Percentiles rank a stretch among this genome's conserved stretches.
These are phyloP conservation scores for Arxiozyma slooffiae DNA, from an alignment of 1,139 yeast genomes.

Conservation along the genomic window DNA sequence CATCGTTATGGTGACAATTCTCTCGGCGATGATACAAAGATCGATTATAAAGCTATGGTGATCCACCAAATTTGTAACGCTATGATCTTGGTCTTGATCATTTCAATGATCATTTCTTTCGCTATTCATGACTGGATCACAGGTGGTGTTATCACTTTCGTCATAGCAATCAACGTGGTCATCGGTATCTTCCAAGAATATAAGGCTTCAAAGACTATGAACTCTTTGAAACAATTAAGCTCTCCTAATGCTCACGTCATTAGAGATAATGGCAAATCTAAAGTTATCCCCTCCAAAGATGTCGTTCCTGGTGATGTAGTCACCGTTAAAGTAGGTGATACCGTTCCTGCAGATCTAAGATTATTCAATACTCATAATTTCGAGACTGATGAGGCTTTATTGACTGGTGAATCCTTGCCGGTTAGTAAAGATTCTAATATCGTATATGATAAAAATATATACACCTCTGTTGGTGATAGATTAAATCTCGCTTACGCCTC, in stretches of 20 bases:
- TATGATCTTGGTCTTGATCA: constrained; percentile 72
- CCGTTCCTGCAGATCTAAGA: constrained; percentile 90
- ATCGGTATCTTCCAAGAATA: constrained; percentile 96
- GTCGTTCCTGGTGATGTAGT: constrained; percentile 97
- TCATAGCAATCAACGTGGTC: constrained; percentile 82
- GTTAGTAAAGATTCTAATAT: constrained; percentile 49
- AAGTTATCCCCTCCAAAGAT: constrained; percentile 66
- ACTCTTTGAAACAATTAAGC: constrained; percentile 80
- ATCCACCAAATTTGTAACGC: constrained; percentile 86
- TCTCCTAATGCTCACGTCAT: constrained; percentile 91
- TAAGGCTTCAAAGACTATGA: constrained; percentile 85
- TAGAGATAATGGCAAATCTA: constrained; percentile 56
- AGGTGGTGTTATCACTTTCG: constrained; percentile 81
- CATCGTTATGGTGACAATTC: constrained; percentile 43
- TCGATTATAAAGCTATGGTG: constrained; percentile 56
- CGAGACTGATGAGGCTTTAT: constrained; percentile 79
- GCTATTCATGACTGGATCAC: constrained; percentile 92
- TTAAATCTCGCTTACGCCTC: constrained; percentile 85
- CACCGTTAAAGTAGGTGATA: constrained; percentile 80
- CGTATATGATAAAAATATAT: constrained; percentile 30
- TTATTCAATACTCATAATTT: constrained; percentile 66
- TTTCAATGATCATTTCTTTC: constrained; percentile 76
- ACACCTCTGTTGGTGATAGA: constrained; percentile 56
- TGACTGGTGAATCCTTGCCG: constrained; percentile 92
- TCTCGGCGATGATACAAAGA: constrained; percentile 30